A percentile compares a stretch with the other conserved stretches of the same genome.
phyloP scores from a whole-genome alignment of 202 grass and related monocot species.

The Zoysia matrella region DNA sequence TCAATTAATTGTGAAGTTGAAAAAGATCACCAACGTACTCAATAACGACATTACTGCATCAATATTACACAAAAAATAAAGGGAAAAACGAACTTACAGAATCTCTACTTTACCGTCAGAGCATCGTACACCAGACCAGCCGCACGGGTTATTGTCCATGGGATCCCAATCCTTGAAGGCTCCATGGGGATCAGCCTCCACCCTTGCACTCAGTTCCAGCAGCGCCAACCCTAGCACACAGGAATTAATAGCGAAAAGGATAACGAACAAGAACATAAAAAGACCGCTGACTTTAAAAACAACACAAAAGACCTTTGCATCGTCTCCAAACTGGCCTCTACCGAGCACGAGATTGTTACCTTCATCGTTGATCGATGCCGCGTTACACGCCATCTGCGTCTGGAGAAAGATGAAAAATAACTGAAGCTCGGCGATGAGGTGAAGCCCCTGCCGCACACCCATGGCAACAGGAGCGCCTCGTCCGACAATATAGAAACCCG shows the following conservation, averaged over 20 bases:
- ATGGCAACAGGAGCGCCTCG: conserved; percentile 40
- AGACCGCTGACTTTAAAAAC: too few relatives aligned
- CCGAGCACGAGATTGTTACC: conserved; percentile 9
- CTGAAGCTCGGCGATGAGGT: neutral
- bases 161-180: conserved; percentile 80
- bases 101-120: conserved; percentile 79
- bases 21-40: too few relatives aligned
- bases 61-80: neutral
- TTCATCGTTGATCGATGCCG: conserved; percentile 47
- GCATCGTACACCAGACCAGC: conserved; percentile 77
- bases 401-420: too few relatives aligned
- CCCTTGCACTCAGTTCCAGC: conserved; percentile 67
- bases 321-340: neutral
- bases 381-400: neutral
- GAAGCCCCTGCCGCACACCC: conserved; percentile 30
- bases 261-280: neutral
- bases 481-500: conserved; percentile 14
- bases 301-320: too few relatives aligned
- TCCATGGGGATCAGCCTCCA: conserved; percentile 75
- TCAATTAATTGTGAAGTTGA: too few relatives aligned
- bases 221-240: conserved; percentile 58
- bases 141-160: conserved; percentile 59
- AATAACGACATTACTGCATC: conserved; percentile 4
- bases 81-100: conserved; percentile 63
- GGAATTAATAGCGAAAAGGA: conserved; percentile 20